Conservation (phyloP, 176 grass and related monocot genomes). For the Bolboschoenus planiculmis region DNA sequence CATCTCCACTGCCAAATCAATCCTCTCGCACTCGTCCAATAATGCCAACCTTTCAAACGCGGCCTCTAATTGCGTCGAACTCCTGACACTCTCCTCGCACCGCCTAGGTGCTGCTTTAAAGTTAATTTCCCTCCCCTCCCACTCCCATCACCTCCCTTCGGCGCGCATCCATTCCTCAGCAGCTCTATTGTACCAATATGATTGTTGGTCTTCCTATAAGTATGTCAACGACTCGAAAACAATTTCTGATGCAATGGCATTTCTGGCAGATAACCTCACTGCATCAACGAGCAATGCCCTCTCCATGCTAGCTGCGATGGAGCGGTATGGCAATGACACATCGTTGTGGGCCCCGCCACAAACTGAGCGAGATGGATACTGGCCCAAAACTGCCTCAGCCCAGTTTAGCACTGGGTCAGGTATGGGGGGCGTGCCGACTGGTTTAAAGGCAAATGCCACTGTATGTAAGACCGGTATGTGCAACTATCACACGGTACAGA, state of each 20-base stretch:
- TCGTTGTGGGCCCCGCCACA: conserved; percentile 54
- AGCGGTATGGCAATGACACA: conserved; percentile 42
- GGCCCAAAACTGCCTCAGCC: conserved; percentile 25
- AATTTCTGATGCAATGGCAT: conserved; percentile 69
- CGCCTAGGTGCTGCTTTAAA: conserved; percentile 29
- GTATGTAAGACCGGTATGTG: conserved; percentile 30
- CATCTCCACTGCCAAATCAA: conserved; percentile 37
- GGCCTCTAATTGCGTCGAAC: conserved; percentile 73
- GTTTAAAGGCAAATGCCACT: conserved; percentile 25
- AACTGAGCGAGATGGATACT: conserved; percentile 84
- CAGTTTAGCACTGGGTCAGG: neutral
- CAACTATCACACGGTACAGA: conserved; percentile 30
- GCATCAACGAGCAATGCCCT: conserved; percentile 45
- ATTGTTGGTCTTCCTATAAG: conserved; percentile 89
- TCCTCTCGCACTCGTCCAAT: conserved; percentile 37
- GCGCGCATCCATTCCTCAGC: conserved; percentile 45
- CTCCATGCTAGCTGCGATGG: conserved; percentile 64
- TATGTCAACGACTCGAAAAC: conserved; percentile 56
- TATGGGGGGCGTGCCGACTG: conserved; percentile 32
- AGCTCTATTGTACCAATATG: conserved; percentile 65
- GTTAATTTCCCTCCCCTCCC: neutral
- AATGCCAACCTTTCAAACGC: conserved; percentile 61
- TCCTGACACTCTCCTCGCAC: conserved; percentile 47
- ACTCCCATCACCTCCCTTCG: conserved; percentile 14
- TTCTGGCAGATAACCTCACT: conserved; percentile 35